phyloP scores from a whole-genome alignment of 106 monocot species.

The Triglochin maritima region DNA sequence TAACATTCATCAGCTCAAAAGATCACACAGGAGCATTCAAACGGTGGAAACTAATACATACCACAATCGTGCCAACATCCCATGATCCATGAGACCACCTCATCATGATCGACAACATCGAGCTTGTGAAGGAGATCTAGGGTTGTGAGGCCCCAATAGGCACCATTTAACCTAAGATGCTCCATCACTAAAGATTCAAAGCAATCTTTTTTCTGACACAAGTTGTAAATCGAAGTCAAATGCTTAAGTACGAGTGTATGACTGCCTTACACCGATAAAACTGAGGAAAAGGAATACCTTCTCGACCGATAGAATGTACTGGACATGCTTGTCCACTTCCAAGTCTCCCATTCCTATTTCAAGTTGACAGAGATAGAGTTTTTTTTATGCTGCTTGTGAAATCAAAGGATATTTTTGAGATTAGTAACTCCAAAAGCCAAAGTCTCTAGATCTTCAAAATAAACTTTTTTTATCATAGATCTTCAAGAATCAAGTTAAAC shows the following conservation, averaged over 20 bases:
- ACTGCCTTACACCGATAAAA: too few species aligned
- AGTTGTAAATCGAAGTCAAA: neutral
- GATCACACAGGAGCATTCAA: neutral
- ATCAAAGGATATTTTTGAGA: too few species aligned
- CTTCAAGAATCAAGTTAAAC: too few species aligned
- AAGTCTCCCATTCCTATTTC: constrained; percentile 22
- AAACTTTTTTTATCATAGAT: too few species aligned
- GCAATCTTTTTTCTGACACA: constrained; percentile 59
- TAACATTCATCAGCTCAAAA: neutral
- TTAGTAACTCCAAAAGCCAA: too few species aligned
- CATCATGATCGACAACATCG: constrained; percentile 38
- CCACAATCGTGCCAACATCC: constrained; percentile 61
- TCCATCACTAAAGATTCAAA: constrained; percentile 77
- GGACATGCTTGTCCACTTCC: constrained; percentile 58
- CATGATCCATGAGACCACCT: constrained; percentile 72
- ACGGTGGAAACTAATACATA: constrained; percentile 5
- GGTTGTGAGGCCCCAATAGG: constrained; percentile 94
- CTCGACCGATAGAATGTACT: constrained; percentile 69
- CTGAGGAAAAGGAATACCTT: constrained; percentile 34
- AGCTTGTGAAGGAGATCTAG: constrained; percentile 74
- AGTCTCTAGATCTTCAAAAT: too few species aligned
- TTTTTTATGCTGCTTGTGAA: too few species aligned
- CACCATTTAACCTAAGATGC: constrained; percentile 82
- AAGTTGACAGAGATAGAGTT: neutral
- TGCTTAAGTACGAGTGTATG: neutral